phyloP scores from a whole-genome alignment of 768 basidiomycete genomes.

The Trametes villosa region DNA sequence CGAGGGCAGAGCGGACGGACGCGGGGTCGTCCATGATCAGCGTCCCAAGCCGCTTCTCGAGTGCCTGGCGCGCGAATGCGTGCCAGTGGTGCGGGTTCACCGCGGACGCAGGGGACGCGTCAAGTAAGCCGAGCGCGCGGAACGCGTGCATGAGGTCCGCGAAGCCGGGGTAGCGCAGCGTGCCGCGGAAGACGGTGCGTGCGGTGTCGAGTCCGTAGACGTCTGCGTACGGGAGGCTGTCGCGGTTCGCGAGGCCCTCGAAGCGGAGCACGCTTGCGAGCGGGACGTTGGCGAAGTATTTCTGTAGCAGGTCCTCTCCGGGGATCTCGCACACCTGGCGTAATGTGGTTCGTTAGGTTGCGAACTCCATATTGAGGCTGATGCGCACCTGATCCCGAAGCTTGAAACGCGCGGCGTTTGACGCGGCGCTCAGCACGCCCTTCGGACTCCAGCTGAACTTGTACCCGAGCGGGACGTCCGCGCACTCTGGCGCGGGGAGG shows the following conservation, averaged over 20 bases:
- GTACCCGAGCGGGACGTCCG: slow-evolving; percentile 75
- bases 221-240: slow-evolving; percentile 72
- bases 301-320: slow-evolving; percentile 56
- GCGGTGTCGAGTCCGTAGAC: slow-evolving; percentile 62
- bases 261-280: slow-evolving; percentile 63
- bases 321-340: slow-evolving; percentile 51
- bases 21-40: slow-evolving; percentile 35
- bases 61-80: slow-evolving; percentile 42
- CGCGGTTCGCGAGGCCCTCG: slow-evolving; percentile 87
- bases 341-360: background rate
- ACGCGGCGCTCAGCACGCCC: slow-evolving; percentile 81
- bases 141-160: slow-evolving; percentile 74
- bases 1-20: slow-evolving; percentile 42
- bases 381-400: slow-evolving; percentile 56
- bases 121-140: slow-evolving; percentile 69
- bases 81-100: slow-evolving; percentile 45
- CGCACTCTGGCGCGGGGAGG: slow-evolving; percentile 75
- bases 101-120: slow-evolving; percentile 37
- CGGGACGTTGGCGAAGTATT: slow-evolving; percentile 68
- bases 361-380: background rate
- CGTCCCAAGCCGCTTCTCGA: slow-evolving; percentile 34
- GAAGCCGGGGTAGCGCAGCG: slow-evolving; percentile 90
- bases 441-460: slow-evolving; percentile 94
- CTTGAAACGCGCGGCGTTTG: slow-evolving; percentile 72
- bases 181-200: slow-evolving; percentile 80